Conservation (phyloP, 164 flowering plant genomes). For the Liriodendron chinense region DNA sequence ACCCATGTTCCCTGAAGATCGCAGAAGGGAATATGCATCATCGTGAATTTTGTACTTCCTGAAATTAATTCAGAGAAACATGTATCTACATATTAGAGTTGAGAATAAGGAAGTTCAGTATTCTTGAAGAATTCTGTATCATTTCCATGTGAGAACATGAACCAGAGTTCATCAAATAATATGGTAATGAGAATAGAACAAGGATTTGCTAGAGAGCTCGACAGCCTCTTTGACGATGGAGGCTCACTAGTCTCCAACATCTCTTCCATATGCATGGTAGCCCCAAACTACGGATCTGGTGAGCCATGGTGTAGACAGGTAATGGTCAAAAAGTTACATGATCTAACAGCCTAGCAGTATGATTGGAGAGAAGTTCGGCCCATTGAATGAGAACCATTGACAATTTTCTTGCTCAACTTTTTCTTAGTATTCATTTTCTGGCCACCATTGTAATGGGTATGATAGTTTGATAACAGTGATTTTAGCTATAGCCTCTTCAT, state of each 20-base stretch:
- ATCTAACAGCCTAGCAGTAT: no score
- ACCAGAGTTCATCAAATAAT: neutral
- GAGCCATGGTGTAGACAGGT: no score
- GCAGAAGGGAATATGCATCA: constrained; percentile 50
- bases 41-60: constrained; percentile 77
- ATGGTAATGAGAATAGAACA: neutral
- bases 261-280: no score
- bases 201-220: neutral
- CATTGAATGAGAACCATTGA: neutral
- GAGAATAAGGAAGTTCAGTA: neutral
- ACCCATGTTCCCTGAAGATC: constrained; percentile 61
- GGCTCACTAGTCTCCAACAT: neutral
- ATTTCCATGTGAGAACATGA: neutral
- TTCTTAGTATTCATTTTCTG: neutral
- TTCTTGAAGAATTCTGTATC: neutral
- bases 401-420: neutral
- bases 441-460: neutral
- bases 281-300: no score
- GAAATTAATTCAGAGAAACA: constrained; percentile 6
- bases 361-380: no score
- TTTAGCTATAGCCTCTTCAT: neutral
- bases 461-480: neutral
- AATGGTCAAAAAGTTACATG: no score
- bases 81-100: neutral
- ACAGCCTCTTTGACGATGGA: neutral